Percentiles rank a stretch among this genome's conserved stretches.
These are phyloP conservation scores for Gnomoniopsis sp. DNA, from an alignment of 2,329 filamentous ascomycete species.

Conservation along the genomic window DNA sequence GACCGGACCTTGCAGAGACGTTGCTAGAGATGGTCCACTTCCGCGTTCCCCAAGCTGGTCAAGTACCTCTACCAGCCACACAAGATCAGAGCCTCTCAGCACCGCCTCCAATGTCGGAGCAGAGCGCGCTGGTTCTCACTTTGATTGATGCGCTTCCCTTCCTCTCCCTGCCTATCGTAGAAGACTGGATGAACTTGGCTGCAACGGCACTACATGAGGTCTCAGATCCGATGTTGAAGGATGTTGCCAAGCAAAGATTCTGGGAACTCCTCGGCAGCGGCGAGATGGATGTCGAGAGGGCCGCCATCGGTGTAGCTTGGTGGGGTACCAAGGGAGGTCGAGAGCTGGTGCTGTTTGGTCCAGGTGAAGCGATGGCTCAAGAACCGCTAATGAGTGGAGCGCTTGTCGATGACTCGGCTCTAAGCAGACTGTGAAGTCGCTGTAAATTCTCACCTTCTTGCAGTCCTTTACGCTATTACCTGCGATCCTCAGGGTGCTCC, in stretches of 20 bases:
- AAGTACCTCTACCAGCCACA: conserved; percentile 37
- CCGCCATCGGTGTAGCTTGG: conserved; percentile 77
- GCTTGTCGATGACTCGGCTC: conserved; percentile 31
- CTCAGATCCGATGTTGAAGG: conserved; percentile 57
- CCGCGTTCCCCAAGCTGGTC: conserved; percentile 54
- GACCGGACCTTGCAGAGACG: conserved; percentile 76
- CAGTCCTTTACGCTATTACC: too few relatives aligned
- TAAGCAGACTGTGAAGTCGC: conserved; percentile 33
- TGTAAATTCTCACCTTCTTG: neutral
- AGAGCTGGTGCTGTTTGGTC: conserved; percentile 42
- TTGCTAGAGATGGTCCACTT: conserved; percentile 75
- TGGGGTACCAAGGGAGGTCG: conserved; percentile 65
- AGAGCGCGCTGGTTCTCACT: conserved; percentile 71
- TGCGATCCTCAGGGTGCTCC: too few relatives aligned
- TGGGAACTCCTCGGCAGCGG: conserved; percentile 77
- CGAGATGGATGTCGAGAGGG: conserved; percentile 85
- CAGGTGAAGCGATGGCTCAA: conserved; percentile 21
- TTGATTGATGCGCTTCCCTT: conserved; percentile 77
- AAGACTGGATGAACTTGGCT: conserved; percentile 76
- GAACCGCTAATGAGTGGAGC: conserved; percentile 50
- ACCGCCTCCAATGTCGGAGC: conserved; percentile 60
- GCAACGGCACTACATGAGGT: conserved; percentile 67
- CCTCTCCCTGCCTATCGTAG: conserved; percentile 64
- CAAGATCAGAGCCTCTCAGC: conserved; percentile 31
- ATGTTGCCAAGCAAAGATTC: conserved; percentile 66